phyloP scores from a whole-genome alignment of 73 alveolate species.

The Paramecium caudatum region DNA sequence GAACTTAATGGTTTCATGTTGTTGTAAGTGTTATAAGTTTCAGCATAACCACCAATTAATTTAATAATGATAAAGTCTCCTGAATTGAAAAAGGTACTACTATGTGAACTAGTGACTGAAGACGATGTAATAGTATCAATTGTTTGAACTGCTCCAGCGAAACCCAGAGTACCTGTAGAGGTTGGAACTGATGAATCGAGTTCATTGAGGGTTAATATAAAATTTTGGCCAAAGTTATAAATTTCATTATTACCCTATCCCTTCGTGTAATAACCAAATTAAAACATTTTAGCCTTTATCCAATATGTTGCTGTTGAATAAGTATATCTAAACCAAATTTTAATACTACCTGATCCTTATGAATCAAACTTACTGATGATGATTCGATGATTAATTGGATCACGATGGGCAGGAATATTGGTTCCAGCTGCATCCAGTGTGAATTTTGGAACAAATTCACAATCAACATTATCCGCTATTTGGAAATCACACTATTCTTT shows the following conservation, averaged over 20 bases:
- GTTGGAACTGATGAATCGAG: not conserved
- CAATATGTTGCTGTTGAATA: not conserved
- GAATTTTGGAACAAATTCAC: constrained; percentile 3
- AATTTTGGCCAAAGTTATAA: constrained; percentile 17
- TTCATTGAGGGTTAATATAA: not conserved
- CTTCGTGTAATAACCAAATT: constrained; percentile 19
- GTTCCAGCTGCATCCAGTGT: not conserved
- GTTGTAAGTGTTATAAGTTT: not conserved
- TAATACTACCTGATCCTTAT: not conserved
- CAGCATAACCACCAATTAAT: constrained; percentile 2
- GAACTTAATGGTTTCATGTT: not conserved
- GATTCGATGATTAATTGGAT: not conserved
- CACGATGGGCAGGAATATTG: not conserved
- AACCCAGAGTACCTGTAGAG: not conserved
- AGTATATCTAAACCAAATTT: not conserved
- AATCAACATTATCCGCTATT: not conserved
- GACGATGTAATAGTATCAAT: not conserved
- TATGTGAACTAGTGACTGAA: not conserved
- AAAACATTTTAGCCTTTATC: not conserved
- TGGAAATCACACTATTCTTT: constrained; percentile 7
- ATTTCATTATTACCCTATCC: not conserved
- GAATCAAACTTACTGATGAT: not conserved
- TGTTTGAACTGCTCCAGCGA: constrained; percentile 1
- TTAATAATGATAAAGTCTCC: not conserved
- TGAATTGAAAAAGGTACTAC: not conserved